Evolutionary conservation across 208 protist genomes (phyloP).

Genomic region (Acanthamoeba culbertsoni): DNA sequence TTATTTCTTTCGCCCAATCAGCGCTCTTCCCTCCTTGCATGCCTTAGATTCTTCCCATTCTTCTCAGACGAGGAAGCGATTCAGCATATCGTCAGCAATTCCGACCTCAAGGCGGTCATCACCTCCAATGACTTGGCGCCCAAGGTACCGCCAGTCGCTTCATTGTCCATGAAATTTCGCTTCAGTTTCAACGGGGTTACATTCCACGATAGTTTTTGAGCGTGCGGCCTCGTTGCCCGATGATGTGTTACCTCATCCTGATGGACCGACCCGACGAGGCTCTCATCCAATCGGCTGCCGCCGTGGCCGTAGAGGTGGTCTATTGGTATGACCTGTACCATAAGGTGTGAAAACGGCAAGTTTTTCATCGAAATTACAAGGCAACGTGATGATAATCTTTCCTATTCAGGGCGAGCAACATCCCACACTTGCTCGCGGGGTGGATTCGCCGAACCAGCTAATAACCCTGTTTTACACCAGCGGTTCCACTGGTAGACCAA

Average conservation of each 20-base stretch:
- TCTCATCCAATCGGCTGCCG: neutral
- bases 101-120: neutral
- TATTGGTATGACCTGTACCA: conserved; percentile 17
- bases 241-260: neutral
- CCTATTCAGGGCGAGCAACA: neutral
- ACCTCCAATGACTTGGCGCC: neutral
- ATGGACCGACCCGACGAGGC: neutral
- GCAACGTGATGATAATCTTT: neutral
- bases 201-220: neutral
- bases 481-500: conserved; percentile 63
- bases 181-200: neutral
- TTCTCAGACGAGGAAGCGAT: neutral
- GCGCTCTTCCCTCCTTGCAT: neutral
- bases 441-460: neutral
- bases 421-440: neutral
- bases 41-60: no score
- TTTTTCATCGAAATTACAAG: no score
- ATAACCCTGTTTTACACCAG: conserved; percentile 64
- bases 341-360: no score
- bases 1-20: neutral
- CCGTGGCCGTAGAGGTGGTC: neutral
- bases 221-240: neutral
- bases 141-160: neutral
- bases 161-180: neutral
- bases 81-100: neutral